A percentile compares a stretch with the other conserved stretches of the same genome.
Conservation (phyloP, 2,329 filamentous ascomycete species). For the Daldinia sp. region DNA sequence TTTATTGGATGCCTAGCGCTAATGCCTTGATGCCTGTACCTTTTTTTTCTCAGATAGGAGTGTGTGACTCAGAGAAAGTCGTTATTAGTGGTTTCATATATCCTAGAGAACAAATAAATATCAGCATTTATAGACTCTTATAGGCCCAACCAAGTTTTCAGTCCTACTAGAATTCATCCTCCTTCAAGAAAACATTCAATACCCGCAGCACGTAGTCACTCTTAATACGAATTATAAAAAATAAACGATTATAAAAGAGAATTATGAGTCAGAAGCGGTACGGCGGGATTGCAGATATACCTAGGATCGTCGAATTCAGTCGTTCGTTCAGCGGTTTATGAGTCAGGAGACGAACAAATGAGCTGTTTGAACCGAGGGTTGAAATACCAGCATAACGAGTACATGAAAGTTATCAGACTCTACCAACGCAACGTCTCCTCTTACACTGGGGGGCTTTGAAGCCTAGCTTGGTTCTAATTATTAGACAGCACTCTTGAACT, state of each 20-base stretch:
- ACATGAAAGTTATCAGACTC: neutral
- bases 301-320: neutral
- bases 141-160: constrained; percentile 5
- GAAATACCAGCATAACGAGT: neutral
- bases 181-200: neutral
- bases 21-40: neutral
- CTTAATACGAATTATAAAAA: neutral
- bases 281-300: neutral
- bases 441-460: too few species aligned
- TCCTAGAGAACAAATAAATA: neutral
- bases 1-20: neutral
- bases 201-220: neutral
- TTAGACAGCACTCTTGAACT: too few species aligned
- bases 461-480: too few species aligned
- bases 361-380: neutral
- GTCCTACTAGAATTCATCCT: neutral
- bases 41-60: neutral
- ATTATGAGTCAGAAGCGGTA: neutral
- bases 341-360: neutral
- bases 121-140: constrained; percentile 7
- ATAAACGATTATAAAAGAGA: neutral
- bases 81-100: neutral
- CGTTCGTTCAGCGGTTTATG: neutral
- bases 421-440: too few species aligned
- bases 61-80: constrained; percentile 2